These are phyloP conservation scores for Fusarium tricinctum DNA, from an alignment of 2,329 filamentous ascomycete species.

Conservation along the genomic window DNA sequence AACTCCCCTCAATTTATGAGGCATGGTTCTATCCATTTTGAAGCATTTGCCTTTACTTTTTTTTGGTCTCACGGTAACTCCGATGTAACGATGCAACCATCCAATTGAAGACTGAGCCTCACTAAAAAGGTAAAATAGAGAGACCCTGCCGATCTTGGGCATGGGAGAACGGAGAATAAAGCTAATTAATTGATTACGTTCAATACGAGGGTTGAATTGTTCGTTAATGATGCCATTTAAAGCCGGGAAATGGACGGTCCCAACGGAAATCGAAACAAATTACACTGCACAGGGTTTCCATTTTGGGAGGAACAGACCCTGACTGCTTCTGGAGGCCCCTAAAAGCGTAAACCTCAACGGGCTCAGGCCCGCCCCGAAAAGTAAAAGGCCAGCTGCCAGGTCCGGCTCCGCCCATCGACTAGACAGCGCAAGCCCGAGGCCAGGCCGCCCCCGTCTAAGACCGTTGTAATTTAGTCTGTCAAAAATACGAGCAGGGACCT, in stretches of 20 bases:
- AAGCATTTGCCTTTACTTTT: slow-evolving; percentile 1
- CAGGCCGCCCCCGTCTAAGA: background rate
- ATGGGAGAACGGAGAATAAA: background rate
- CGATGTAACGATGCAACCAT: slow-evolving; percentile 45
- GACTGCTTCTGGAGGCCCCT: slow-evolving; percentile 1
- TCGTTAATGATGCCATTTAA: background rate
- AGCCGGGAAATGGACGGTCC: background rate
- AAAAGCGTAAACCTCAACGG: slow-evolving; percentile 7
- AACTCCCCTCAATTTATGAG: background rate
- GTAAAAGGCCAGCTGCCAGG: background rate
- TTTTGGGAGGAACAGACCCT: slow-evolving; percentile 33
- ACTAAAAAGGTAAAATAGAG: background rate
- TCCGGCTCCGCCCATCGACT: slow-evolving; percentile 4
- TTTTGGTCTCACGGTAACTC: slow-evolving; percentile 25
- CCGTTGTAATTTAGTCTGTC: background rate
- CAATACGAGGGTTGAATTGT: background rate
- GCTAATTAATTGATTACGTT: background rate
- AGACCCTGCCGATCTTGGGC: slow-evolving; percentile 9
- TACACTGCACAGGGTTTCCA: slow-evolving; percentile 18
- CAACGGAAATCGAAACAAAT: slow-evolving; percentile 37
- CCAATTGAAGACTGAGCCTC: slow-evolving; percentile 1
- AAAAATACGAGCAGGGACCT: slow-evolving; percentile 34
- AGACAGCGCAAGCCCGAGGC: slow-evolving; percentile 14
- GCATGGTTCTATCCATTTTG: background rate
- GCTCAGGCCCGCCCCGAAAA: background rate